A percentile compares a stretch with the other conserved stretches of the same genome.
These are phyloP conservation scores for Xylariales sp. DNA, from an alignment of 2,329 filamentous ascomycete genomes.

Conservation along the genomic window DNA sequence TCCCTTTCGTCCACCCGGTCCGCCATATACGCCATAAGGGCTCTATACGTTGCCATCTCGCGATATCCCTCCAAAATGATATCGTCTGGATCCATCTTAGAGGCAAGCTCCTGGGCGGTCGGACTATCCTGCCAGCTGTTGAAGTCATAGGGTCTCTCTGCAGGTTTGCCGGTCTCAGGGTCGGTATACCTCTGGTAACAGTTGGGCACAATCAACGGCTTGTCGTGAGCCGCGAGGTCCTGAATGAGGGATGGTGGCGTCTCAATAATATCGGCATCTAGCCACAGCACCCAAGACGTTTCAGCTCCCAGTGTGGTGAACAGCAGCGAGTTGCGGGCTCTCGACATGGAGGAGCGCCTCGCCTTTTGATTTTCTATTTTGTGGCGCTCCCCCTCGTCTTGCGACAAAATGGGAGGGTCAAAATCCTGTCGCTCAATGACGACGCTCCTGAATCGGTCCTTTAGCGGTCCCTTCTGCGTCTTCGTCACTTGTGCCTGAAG, in stretches of 20 bases:
- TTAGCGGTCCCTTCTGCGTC: slow-evolving; percentile 84
- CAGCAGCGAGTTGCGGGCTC: slow-evolving; percentile 90
- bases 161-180: slow-evolving; percentile 72
- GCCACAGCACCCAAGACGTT: slow-evolving; percentile 96
- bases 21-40: slow-evolving; percentile 88
- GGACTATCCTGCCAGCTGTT: slow-evolving; percentile 97
- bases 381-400: slow-evolving; percentile 89
- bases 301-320: slow-evolving; percentile 93
- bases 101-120: slow-evolving; percentile 78
- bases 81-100: slow-evolving; percentile 88
- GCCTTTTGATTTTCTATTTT: slow-evolving; percentile 91
- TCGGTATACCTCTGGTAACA: slow-evolving; percentile 91
- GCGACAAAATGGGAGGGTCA: slow-evolving; percentile 81
- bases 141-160: slow-evolving; percentile 91
- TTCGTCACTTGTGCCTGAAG: slow-evolving; percentile 87
- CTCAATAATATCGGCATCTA: slow-evolving; percentile 93
- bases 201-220: slow-evolving; percentile 93
- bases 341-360: slow-evolving; percentile 89
- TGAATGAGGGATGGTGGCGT: slow-evolving; percentile 87
- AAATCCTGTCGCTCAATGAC: slow-evolving; percentile 97
- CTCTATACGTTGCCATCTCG: slow-evolving; percentile 91
- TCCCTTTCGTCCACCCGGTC: slow-evolving; percentile 66
- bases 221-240: slow-evolving; percentile 87
- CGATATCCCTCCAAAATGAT: slow-evolving; percentile 93
- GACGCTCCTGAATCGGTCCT: slow-evolving; percentile 88